These are phyloP conservation scores for Neofusicoccum cordaticola DNA, from an alignment of 2,329 filamentous ascomycete genomes.

Conservation along the genomic window DNA sequence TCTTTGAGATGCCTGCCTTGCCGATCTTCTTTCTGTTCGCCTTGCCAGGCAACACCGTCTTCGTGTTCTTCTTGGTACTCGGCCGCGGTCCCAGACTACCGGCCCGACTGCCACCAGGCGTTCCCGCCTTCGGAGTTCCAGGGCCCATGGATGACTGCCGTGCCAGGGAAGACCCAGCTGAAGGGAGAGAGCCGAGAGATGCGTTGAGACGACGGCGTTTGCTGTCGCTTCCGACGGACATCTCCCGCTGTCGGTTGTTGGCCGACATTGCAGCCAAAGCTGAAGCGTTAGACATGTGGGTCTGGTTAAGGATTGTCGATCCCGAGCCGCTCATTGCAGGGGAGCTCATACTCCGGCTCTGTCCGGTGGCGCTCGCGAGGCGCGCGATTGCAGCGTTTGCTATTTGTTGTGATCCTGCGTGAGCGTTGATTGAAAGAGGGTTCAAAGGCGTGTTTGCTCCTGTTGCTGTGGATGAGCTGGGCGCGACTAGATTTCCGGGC, in stretches of 20 bases:
- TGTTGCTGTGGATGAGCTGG: constrained; percentile 44
- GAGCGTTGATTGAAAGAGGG: constrained; percentile 55
- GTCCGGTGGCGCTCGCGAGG: constrained; percentile 35
- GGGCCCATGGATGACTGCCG: constrained; percentile 62
- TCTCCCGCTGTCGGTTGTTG: constrained; percentile 47
- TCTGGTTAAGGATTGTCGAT: constrained; percentile 9
- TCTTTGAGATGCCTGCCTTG: constrained; percentile 32
- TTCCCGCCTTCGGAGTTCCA: constrained; percentile 59
- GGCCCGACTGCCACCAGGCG: constrained; percentile 50
- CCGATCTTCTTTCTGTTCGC: constrained; percentile 35
- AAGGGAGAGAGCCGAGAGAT: constrained; percentile 51
- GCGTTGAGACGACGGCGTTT: constrained; percentile 59
- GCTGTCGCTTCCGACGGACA: constrained; percentile 53
- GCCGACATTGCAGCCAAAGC: constrained; percentile 17
- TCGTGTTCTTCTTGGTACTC: constrained; percentile 47
- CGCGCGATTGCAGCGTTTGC: constrained; percentile 50
- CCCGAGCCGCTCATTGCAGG: constrained; percentile 3
- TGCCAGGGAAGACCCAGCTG: constrained; percentile 51
- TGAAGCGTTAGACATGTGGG: constrained; percentile 20
- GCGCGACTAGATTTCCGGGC: constrained; percentile 49
- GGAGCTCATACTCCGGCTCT: background rate
- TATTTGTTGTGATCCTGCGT: constrained; percentile 52
- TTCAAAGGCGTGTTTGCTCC: constrained; percentile 52
- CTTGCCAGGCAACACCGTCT: constrained; percentile 57
- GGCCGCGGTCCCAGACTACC: constrained; percentile 56